Evolutionary conservation across 345 rosid species (phyloP).

Genomic region (Populus ilicifolia): DNA sequence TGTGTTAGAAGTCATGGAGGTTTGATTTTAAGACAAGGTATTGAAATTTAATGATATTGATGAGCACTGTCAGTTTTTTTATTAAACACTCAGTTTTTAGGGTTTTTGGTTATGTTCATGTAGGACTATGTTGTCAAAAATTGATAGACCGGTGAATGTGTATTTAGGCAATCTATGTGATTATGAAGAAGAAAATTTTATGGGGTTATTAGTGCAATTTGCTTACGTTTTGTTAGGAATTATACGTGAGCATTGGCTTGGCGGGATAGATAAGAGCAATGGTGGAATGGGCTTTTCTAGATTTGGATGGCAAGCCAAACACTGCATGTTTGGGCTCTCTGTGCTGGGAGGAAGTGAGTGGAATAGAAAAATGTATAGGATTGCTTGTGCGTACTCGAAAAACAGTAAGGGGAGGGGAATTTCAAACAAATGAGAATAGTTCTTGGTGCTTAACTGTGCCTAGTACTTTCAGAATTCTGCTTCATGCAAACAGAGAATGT

Average conservation of each 20-base stretch:
- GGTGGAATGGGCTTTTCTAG: neutral
- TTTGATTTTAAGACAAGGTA: neutral
- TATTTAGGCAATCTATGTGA: neutral
- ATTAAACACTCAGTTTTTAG: neutral
- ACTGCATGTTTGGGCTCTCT: neutral
- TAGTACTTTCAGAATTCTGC: neutral
- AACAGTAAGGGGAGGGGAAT: neutral
- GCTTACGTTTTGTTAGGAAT: neutral
- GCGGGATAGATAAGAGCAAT: neutral
- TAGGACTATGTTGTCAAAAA: neutral
- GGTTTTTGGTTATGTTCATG: neutral
- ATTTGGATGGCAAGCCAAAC: neutral
- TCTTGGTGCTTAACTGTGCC: neutral
- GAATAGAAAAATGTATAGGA: neutral
- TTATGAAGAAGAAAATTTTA: neutral
- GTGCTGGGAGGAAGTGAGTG: neutral
- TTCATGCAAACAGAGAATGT: neutral
- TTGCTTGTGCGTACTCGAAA: neutral
- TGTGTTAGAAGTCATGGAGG: neutral
- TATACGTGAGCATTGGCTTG: neutral
- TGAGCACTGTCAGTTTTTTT: neutral
- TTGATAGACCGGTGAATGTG: neutral
- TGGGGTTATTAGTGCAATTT: neutral
- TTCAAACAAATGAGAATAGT: neutral
- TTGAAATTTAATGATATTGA: neutral